Evolutionary conservation across 768 basidiomycete genomes (phyloP).

Genomic region (Calocybe gangraenosa): DNA sequence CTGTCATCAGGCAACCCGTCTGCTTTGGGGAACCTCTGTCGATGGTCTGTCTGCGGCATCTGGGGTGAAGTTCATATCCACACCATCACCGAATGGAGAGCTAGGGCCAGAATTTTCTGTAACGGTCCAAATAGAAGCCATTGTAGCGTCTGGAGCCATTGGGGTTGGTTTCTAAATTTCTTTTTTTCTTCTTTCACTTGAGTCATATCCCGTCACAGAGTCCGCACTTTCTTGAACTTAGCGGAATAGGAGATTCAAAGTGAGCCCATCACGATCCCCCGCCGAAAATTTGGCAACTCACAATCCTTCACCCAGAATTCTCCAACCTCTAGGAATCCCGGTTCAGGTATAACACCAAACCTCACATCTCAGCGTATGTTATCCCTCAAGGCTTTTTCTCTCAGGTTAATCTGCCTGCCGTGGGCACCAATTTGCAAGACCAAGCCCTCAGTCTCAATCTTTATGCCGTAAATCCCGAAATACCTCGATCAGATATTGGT

Average conservation of each 20-base stretch:
- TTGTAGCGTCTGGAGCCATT: slow-evolving; percentile 14
- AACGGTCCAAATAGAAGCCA: neutral
- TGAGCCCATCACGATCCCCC: no score
- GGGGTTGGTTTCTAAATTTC: slow-evolving; percentile 2
- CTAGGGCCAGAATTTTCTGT: slow-evolving; percentile 1
- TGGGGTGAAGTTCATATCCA: slow-evolving; percentile 11
- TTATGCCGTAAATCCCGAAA: neutral
- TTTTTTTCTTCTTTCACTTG: neutral
- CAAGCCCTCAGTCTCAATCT: slow-evolving; percentile 5
- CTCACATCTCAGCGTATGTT: neutral
- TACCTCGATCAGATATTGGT: slow-evolving; percentile 1
- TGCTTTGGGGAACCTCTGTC: slow-evolving; percentile 6
- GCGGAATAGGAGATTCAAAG: slow-evolving; percentile 12
- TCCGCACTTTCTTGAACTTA: slow-evolving; percentile 13
- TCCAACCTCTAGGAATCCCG: slow-evolving; percentile 3
- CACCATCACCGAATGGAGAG: slow-evolving; percentile 2
- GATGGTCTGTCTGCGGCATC: slow-evolving; percentile 6
- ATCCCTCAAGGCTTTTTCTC: no score
- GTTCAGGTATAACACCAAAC: neutral
- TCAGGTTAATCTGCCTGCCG: slow-evolving; percentile 13
- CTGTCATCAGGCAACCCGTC: slow-evolving; percentile 9
- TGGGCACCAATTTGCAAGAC: slow-evolving; percentile 16
- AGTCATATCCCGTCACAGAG: neutral
- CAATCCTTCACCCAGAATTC: slow-evolving; percentile 3
- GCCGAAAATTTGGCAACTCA: no score